Conservation (phyloP, 257 asterid genomes). For the Penstemon newberryi region DNA sequence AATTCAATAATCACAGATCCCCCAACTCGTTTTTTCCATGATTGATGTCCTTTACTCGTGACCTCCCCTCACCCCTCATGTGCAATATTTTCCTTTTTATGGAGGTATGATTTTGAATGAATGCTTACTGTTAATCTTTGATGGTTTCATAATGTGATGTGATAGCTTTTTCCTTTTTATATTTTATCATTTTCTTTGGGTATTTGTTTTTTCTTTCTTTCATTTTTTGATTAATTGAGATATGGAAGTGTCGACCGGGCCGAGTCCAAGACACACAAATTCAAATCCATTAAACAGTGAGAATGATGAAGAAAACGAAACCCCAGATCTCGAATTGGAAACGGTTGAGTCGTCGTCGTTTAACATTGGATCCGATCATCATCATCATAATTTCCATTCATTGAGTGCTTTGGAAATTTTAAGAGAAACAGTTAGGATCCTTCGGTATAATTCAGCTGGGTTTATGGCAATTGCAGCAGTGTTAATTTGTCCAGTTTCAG, state of each 20-base stretch:
- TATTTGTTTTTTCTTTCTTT: constrained; percentile 1
- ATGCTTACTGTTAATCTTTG: not conserved
- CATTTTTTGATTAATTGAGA: constrained; percentile 6
- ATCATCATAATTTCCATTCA: constrained; percentile 38
- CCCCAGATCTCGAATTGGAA: constrained; percentile 48
- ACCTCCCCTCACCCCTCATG: not conserved
- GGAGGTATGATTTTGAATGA: not conserved
- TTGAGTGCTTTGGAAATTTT: constrained; percentile 76
- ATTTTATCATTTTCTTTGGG: constrained; percentile 12
- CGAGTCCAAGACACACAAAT: constrained; percentile 47
- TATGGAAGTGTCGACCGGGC: constrained; percentile 61
- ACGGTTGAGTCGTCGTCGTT: constrained; percentile 18
- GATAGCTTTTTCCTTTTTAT: not conserved
- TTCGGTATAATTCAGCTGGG: constrained; percentile 64
- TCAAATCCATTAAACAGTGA: constrained; percentile 36
- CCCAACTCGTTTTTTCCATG: not conserved
- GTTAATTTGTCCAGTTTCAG: constrained; percentile 77
- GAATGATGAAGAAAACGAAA: constrained; percentile 37
- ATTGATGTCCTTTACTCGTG: not conserved
- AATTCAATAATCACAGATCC: no score
- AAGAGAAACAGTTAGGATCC: constrained; percentile 81
- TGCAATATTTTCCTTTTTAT: not conserved
- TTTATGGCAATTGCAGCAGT: constrained; percentile 64
- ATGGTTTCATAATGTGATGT: not conserved
- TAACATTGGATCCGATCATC: constrained; percentile 39